Conservation (phyloP, 2,329 filamentous ascomycete genomes). For the Podosphaera fusca region DNA sequence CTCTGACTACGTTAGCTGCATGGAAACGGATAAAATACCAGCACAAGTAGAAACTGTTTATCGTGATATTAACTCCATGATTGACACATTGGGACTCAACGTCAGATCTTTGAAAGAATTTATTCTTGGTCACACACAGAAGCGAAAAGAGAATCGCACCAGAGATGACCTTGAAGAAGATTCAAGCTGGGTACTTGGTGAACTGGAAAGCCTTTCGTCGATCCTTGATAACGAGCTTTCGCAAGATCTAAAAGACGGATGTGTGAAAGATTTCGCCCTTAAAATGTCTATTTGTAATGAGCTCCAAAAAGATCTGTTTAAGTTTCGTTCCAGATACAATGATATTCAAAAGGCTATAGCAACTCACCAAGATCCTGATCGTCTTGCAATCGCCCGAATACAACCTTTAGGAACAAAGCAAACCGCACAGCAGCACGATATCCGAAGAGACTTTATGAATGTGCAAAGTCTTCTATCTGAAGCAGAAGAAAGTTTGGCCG, state of each 20-base stretch:
- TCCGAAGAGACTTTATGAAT: constrained; percentile 51
- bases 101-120: constrained; percentile 35
- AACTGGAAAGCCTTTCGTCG: constrained; percentile 44
- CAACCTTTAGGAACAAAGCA: constrained; percentile 71
- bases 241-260: constrained; percentile 40
- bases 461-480: constrained; percentile 55
- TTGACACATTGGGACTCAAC: constrained; percentile 78
- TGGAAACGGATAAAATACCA: constrained; percentile 27
- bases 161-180: constrained; percentile 45
- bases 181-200: constrained; percentile 51
- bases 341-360: constrained; percentile 59
- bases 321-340: constrained; percentile 50
- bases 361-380: constrained; percentile 42
- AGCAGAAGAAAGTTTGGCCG: constrained; percentile 54
- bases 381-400: constrained; percentile 37
- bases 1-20: constrained; percentile 27
- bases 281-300: constrained; percentile 47
- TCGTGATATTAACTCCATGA: constrained; percentile 77
- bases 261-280: constrained; percentile 41
- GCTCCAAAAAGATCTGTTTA: constrained; percentile 44
- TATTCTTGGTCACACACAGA: constrained; percentile 41
- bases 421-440: constrained; percentile 57
- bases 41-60: constrained; percentile 45
- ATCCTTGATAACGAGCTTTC: constrained; percentile 42
- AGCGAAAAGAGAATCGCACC: constrained; percentile 26